Conservation (phyloP, 768 basidiomycete species). For the Cyclocybe cylindracea region DNA sequence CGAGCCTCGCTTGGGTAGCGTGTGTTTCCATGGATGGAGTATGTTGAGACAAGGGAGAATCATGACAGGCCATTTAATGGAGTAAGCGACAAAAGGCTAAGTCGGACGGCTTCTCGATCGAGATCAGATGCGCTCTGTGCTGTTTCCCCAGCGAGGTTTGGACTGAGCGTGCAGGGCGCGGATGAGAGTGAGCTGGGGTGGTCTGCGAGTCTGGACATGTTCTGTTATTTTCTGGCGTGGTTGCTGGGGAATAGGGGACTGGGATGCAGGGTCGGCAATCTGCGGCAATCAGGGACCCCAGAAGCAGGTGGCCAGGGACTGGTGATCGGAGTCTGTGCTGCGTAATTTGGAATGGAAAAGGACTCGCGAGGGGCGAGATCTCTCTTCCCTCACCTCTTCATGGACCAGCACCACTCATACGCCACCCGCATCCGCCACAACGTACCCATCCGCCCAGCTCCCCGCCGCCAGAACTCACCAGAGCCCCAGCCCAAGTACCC, state of each 20-base stretch:
- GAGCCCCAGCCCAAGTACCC: slow-evolving; percentile 31
- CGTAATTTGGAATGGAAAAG: slow-evolving; percentile 13
- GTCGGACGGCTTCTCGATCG: not conserved
- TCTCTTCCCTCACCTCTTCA: slow-evolving; percentile 24
- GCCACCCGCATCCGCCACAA: slow-evolving; percentile 57
- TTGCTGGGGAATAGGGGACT: not conserved
- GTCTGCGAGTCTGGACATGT: slow-evolving; percentile 1
- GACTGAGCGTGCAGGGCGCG: no score
- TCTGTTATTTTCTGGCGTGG: slow-evolving; percentile 1
- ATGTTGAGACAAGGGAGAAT: no score
- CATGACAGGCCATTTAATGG: no score
- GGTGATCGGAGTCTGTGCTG: slow-evolving; percentile 3
- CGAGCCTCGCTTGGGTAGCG: not conserved
- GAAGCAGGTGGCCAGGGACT: slow-evolving; percentile 1
- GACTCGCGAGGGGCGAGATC: slow-evolving; percentile 11
- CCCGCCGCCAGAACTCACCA: slow-evolving; percentile 49
- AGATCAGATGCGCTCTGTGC: not conserved
- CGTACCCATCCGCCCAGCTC: slow-evolving; percentile 50
- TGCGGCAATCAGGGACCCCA: slow-evolving; percentile 28
- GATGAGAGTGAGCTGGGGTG: not conserved
- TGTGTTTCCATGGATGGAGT: not conserved
- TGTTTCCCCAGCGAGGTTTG: no score
- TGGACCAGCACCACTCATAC: slow-evolving; percentile 41
- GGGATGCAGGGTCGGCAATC: slow-evolving; percentile 21
- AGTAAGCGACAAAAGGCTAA: no score